Conservation (phyloP, 2,329 filamentous ascomycete species). For the Neonectria hederae region DNA sequence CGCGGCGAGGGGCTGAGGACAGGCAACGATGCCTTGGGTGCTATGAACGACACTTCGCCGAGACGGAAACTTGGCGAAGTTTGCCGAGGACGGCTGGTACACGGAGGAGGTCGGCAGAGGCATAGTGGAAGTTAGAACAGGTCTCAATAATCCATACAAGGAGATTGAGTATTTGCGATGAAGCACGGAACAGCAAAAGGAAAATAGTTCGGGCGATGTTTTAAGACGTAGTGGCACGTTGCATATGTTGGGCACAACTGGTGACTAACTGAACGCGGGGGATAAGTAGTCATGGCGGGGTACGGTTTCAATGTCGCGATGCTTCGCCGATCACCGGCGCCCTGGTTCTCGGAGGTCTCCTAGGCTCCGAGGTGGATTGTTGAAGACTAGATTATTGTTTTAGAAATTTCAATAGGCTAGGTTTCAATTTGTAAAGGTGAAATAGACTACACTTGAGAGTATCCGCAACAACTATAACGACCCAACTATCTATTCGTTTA, state of each 20-base stretch:
- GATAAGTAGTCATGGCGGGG: constrained; percentile 4
- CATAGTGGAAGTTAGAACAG: constrained; percentile 47
- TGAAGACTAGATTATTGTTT: neutral
- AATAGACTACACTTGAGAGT: neutral
- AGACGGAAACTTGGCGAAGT: constrained; percentile 75
- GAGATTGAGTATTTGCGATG: too few relatives aligned
- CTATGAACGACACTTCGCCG: constrained; percentile 93
- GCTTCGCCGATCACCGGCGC: constrained; percentile 30
- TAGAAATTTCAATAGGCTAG: neutral
- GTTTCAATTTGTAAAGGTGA: neutral
- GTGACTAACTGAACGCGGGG: neutral
- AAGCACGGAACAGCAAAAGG: neutral
- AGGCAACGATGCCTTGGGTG: constrained; percentile 89
- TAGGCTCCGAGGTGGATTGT: neutral
- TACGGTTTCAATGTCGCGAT: constrained; percentile 12
- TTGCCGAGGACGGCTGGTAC: constrained; percentile 55
- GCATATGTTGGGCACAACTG: neutral
- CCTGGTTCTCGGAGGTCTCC: constrained; percentile 24
- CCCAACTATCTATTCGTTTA: neutral
- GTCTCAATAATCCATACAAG: neutral
- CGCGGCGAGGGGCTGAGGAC: constrained; percentile 87
- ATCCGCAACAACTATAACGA: neutral
- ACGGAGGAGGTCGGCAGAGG: constrained; percentile 58
- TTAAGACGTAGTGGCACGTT: neutral
- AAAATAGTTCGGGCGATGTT: neutral